Evolutionary conservation across 73 alveolate genomes (phyloP), one percentile per base, ranked within the genome.

Genomic region (Vitrella brassicaformis): DNA sequence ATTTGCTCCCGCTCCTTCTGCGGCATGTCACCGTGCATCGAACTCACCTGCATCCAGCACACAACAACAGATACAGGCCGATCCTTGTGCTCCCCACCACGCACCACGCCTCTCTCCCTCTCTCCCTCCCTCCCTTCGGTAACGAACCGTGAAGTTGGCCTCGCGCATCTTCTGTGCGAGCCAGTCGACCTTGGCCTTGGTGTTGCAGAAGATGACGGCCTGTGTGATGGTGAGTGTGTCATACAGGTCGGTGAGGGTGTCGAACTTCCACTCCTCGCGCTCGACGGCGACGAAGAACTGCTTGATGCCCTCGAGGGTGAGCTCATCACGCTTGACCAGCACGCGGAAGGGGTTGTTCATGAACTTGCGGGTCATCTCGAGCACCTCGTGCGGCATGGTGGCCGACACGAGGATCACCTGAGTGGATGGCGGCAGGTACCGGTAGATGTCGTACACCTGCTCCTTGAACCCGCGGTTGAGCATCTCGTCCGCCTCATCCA

Each of bases 401-500:
- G 99, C 98, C 27, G 98, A 90, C 31, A 96, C 98, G 22, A 96
- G 94, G 19, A 96, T 97, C 81, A 90, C 82, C 90, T 96, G 94
- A 26, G 97, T 94, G 68, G 85, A 90, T 19, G 91, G 90, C 30
- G 98, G 98, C 14, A 96, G 88, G 86, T 94, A 96, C 47, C 97
- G 78, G 82, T 92, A 94, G 77, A 96, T 94, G 85, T 94, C 98
- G 75, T 96, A 94, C 47, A 96, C 98, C 88, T 93, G 94, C 76
- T 90, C 97, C 86, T 94, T 94, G 87, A 96, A 96, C 31, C 98
- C 98, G 70, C 81, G 85, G 69, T 82, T 90, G 28, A 96, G 90
- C 99, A 94, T 93, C 90, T 96, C 97, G 80, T 96, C 99, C 67
- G 99, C 99, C 84, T 96, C 99, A 74, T 96, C 99, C 70, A 96